Conservation (phyloP, 352 stramenopile species). For the Aphanomyces stellatus region DNA sequence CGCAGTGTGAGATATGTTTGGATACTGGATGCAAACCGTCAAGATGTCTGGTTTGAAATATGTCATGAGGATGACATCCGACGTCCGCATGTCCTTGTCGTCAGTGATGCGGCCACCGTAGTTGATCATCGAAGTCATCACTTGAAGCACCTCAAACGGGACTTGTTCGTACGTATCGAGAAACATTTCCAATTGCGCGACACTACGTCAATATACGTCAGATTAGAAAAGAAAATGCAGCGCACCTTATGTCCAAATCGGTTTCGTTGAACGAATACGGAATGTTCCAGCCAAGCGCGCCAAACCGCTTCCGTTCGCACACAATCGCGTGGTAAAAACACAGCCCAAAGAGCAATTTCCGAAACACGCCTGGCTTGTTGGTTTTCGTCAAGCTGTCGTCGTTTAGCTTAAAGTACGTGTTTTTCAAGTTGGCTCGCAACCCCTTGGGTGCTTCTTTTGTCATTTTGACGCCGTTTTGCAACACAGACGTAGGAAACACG, state of each 20-base stretch:
- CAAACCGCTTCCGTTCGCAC: conserved; percentile 93
- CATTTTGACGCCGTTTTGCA: conserved; percentile 96
- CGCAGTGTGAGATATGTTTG: not conserved
- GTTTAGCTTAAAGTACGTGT: conserved; percentile 92
- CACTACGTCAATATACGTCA: conserved; percentile 20
- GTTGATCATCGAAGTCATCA: conserved; percentile 92
- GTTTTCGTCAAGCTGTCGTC: conserved; percentile 80
- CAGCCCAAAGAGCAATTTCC: conserved; percentile 92
- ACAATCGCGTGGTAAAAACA: conserved; percentile 88
- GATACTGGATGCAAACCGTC: conserved; percentile 30
- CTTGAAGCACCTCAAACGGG: conserved; percentile 82
- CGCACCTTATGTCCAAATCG: conserved; percentile 82
- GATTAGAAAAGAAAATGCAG: conserved; percentile 22
- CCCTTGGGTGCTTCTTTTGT: conserved; percentile 94
- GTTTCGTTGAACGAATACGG: conserved; percentile 97
- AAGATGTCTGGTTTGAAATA: conserved; percentile 85
- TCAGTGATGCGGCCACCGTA: conserved; percentile 92
- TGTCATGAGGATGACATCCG: conserved; percentile 82
- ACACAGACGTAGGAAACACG: conserved; percentile 83
- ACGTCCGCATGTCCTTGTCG: conserved; percentile 85
- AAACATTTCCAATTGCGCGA: conserved; percentile 81
- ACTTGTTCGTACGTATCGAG: conserved; percentile 81
- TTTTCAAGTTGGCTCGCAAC: conserved; percentile 88
- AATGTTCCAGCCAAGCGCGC: conserved; percentile 94
- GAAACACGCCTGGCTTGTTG: conserved; percentile 81